phyloP scores from a whole-genome alignment of 2,329 filamentous ascomycete species.

The Cercospora nicotianae region DNA sequence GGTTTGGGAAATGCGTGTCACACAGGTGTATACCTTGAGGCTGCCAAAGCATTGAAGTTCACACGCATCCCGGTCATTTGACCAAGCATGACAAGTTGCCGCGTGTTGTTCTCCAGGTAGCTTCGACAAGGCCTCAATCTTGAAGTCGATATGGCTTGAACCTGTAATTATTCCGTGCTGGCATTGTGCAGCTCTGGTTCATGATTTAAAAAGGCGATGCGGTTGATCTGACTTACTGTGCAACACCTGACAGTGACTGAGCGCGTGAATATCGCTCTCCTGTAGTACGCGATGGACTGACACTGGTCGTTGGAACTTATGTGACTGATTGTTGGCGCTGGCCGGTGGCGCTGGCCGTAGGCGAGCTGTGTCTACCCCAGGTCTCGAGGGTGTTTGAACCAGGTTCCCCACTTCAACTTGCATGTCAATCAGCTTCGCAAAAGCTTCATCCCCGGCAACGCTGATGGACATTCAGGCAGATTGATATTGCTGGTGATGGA shows the following conservation, averaged over 20 bases:
- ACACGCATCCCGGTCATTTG: background rate
- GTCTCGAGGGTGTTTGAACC: background rate
- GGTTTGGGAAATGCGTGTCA: background rate
- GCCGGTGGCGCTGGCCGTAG: background rate
- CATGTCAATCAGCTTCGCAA: background rate
- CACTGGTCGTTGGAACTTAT: background rate
- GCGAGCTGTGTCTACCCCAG: background rate
- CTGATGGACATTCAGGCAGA: background rate
- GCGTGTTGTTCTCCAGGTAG: background rate
- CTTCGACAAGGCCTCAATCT: background rate
- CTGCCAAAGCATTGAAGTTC: background rate
- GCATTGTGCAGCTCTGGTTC: background rate
- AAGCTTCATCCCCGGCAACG: background rate
- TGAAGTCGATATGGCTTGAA: background rate
- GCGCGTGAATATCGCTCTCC: background rate
- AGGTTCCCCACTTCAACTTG: background rate
- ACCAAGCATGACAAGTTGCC: background rate
- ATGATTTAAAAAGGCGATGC: background rate
- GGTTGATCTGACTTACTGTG: background rate
- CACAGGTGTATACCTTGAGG: background rate
- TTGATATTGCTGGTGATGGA: background rate
- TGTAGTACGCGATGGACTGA: background rate
- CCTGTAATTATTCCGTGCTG: background rate
- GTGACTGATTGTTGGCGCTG: background rate
- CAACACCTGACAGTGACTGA: background rate